These are phyloP conservation scores for Saccharomycopsis vini DNA, from an alignment of 805 yeast species.

Conservation along the genomic window DNA sequence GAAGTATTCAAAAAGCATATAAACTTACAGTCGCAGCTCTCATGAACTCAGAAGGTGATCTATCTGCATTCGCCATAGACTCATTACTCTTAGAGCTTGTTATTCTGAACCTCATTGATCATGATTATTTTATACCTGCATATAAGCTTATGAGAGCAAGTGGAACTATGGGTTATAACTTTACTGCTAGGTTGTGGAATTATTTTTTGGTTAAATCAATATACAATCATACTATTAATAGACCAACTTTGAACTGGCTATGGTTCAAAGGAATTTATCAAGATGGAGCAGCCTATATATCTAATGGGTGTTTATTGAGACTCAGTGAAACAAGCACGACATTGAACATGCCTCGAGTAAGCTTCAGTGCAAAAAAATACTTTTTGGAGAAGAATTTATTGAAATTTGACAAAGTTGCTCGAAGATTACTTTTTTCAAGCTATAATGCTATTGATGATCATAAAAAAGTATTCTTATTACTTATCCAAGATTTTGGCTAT, in stretches of 20 bases:
- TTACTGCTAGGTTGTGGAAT: slow-evolving; percentile 13
- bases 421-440: not conserved
- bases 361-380: not conserved
- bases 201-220: slow-evolving; percentile 5
- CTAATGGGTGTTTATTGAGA: slow-evolving; percentile 4
- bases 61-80: no score
- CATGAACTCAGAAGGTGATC: no score
- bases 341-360: not conserved
- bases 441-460: not conserved
- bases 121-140: no score
- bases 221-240: not conserved
- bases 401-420: not conserved
- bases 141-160: no score
- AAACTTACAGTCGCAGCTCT: no score
- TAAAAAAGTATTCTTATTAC: no score
- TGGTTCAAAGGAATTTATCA: slow-evolving; percentile 3
- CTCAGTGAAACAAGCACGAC: not conserved
- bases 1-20: no score
- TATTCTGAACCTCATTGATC: no score
- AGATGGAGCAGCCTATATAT: slow-evolving; percentile 1
- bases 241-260: slow-evolving; percentile 2
- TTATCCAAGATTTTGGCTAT: not conserved
- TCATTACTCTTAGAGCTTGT: no score
- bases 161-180: no score
- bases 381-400: not conserved